These are phyloP conservation scores for Hypsizygus ulmarius DNA, from an alignment of 1,284 basidiomycete species.

Conservation along the genomic window DNA sequence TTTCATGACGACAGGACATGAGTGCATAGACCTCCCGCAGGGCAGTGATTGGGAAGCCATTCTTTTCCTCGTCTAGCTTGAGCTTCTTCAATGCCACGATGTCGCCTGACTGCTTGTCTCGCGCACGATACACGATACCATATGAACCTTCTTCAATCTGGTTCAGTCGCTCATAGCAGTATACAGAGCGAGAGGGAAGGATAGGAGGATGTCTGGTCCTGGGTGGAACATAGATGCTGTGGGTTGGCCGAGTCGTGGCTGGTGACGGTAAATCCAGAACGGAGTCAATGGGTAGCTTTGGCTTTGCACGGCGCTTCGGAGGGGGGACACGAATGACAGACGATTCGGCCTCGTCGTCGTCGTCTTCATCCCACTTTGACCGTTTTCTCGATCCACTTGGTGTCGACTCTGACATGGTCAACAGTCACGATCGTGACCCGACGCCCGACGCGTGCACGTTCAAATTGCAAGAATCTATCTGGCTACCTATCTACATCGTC, in stretches of 20 bases:
- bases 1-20: conserved; percentile 89
- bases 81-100: conserved; percentile 98
- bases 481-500: no score
- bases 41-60: conserved; percentile 98
- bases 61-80: conserved; percentile 96
- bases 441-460: no score
- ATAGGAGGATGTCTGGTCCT: conserved; percentile 76
- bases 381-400: conserved; percentile 49
- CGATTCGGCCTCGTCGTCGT: conserved; percentile 37
- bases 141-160: conserved; percentile 99
- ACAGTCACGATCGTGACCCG: no score
- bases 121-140: conserved; percentile 94
- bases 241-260: conserved; percentile 27
- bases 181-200: conserved; percentile 84
- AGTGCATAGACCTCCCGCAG: conserved; percentile 93
- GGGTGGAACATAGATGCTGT: conserved; percentile 72
- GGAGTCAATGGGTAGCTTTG: conserved; percentile 25
- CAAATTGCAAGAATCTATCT: no score
- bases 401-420: conserved; percentile 14
- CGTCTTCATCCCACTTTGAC: conserved; percentile 68
- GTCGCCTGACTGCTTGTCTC: conserved; percentile 90
- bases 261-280: conserved; percentile 11
- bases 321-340: conserved; percentile 31
- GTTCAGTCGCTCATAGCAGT: conserved; percentile 91
- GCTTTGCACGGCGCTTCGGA: conserved; percentile 48